phyloP scores from a whole-genome alignment of 2,329 filamentous ascomycete species.

The Curvularia hawaiiensis region DNA sequence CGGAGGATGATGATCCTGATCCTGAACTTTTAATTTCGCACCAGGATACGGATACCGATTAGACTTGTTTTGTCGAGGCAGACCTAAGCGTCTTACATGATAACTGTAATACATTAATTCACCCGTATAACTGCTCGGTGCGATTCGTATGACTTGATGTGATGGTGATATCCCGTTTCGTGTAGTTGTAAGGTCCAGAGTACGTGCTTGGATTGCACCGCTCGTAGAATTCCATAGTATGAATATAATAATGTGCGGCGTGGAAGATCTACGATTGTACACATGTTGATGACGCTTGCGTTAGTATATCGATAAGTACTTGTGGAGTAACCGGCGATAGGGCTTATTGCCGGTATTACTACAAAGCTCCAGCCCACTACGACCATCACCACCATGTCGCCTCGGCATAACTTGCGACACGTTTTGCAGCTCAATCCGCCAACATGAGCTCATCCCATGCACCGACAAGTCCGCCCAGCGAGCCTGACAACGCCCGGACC shows the following conservation, averaged over 20 bases:
- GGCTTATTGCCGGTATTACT: conserved; percentile 12
- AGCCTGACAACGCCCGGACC: conserved; percentile 32
- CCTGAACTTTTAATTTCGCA: conserved; percentile 57
- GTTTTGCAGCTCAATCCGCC: conserved; percentile 5
- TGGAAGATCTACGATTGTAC: neutral
- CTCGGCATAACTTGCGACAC: conserved; percentile 10
- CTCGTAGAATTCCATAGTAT: neutral
- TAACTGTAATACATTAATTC: neutral
- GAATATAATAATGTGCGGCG: too few species aligned
- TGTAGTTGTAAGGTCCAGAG: neutral
- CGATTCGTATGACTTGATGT: neutral
- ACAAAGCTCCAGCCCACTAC: conserved; percentile 12
- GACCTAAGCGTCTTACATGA: neutral
- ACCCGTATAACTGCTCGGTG: neutral
- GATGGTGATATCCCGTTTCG: neutral
- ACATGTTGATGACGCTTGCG: neutral
- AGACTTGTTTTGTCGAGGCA: neutral
- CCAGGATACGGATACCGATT: conserved; percentile 50
- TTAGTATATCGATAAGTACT: conserved; percentile 13
- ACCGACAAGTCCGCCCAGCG: conserved; percentile 31
- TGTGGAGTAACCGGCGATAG: conserved; percentile 15
- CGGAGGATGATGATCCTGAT: conserved; percentile 53
- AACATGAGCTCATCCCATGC: conserved; percentile 36
- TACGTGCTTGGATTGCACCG: neutral
- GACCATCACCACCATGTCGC: conserved; percentile 11